Conservation (phyloP, 768 basidiomycete species). For the Hypsizygus marmoreus region DNA sequence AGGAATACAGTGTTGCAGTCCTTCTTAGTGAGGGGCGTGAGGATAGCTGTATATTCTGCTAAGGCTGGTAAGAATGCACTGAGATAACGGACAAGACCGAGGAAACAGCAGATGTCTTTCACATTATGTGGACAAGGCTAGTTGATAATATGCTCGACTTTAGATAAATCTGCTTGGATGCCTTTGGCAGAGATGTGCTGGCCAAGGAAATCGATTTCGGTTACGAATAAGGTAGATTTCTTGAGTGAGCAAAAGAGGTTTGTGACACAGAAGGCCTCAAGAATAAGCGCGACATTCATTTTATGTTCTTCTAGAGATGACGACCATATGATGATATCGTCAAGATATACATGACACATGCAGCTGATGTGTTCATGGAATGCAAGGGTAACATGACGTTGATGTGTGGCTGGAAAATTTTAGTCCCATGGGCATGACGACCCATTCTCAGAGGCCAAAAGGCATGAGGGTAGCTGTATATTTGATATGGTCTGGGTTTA, state of each 20-base stretch:
- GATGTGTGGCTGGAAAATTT: neutral
- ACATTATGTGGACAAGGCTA: no score
- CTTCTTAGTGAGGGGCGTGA: neutral
- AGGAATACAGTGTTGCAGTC: neutral
- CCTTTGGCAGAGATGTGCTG: neutral
- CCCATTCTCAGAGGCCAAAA: no score
- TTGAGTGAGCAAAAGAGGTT: neutral
- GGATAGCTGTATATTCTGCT: conserved; percentile 11
- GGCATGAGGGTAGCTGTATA: neutral
- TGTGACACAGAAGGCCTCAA: neutral
- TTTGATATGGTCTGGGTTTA: neutral
- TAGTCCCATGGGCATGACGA: neutral
- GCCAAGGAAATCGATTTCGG: neutral
- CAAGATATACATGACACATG: no score
- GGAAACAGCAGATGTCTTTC: conserved; percentile 23
- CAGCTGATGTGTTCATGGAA: no score
- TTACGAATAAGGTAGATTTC: neutral
- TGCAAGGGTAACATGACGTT: no score
- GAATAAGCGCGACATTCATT: neutral
- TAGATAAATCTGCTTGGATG: neutral
- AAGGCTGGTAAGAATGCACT: conserved; percentile 21
- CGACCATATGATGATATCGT: no score
- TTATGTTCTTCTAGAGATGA: neutral
- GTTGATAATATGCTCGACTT: conserved; percentile 18
- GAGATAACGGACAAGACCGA: conserved; percentile 26